phyloP scores from a whole-genome alignment of 805 yeast species.

The Soucietia sequanensis region DNA sequence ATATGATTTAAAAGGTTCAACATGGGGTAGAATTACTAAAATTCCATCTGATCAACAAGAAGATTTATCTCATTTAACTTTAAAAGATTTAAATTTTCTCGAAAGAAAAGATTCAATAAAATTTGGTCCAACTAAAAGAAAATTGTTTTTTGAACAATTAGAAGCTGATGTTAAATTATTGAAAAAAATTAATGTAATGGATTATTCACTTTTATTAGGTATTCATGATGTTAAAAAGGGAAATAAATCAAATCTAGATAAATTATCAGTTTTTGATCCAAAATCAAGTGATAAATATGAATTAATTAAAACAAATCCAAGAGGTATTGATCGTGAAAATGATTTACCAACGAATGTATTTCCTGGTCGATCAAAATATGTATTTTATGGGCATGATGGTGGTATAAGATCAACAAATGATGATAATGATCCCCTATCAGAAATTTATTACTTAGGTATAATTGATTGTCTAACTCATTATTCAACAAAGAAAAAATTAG shows the following conservation, averaged over 20 bases:
- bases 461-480: constrained; percentile 91
- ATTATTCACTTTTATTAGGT: constrained; percentile 87
- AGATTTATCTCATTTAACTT: constrained; percentile 43
- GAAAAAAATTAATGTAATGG: constrained; percentile 84
- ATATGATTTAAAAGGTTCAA: constrained; percentile 91
- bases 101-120: constrained; percentile 60
- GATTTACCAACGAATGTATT: constrained; percentile 46
- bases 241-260: constrained; percentile 37
- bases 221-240: constrained; percentile 73
- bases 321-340: constrained; percentile 36
- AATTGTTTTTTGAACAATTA: constrained; percentile 64
- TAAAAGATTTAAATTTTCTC: constrained; percentile 89
- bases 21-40: constrained; percentile 70
- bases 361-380: constrained; percentile 49
- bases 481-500: constrained; percentile 69
- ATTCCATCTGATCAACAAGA: constrained; percentile 27
- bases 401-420: constrained; percentile 77
- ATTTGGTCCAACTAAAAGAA: constrained; percentile 71
- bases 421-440: constrained; percentile 55
- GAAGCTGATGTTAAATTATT: constrained; percentile 72
- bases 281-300: constrained; percentile 36
- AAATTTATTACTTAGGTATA: constrained; percentile 86
- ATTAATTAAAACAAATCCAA: constrained; percentile 47
- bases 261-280: constrained; percentile 45
- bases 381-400: constrained; percentile 78